These are phyloP conservation scores for Paraphaeosphaeria minitans DNA, from an alignment of 2,329 filamentous ascomycete species.

Conservation along the genomic window DNA sequence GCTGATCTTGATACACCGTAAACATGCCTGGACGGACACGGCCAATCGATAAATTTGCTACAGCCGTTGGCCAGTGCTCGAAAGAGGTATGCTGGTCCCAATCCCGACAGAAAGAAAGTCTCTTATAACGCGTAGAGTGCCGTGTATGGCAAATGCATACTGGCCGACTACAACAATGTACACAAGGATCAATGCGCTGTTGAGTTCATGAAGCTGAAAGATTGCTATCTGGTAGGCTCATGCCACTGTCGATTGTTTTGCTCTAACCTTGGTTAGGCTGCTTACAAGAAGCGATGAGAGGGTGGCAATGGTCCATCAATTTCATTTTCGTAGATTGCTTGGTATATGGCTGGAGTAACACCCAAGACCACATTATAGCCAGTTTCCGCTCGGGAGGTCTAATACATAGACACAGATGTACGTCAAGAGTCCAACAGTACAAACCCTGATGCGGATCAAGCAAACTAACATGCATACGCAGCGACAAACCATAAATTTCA, in stretches of 20 bases:
- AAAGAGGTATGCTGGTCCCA: slow-evolving; percentile 60
- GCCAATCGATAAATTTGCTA: slow-evolving; percentile 72
- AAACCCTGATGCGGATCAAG: neutral
- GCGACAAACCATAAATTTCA: neutral
- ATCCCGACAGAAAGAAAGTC: neutral
- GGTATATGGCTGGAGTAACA: neutral
- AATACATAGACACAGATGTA: neutral
- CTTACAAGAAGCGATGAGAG: slow-evolving; percentile 39
- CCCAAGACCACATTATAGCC: neutral
- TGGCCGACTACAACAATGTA: slow-evolving; percentile 86
- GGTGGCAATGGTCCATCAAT: neutral
- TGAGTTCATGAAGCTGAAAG: slow-evolving; percentile 83
- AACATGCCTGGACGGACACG: slow-evolving; percentile 53
- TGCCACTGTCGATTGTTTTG: neutral
- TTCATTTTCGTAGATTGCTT: neutral
- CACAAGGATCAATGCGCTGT: slow-evolving; percentile 87
- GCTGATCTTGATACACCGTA: neutral
- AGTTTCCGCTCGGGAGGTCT: neutral
- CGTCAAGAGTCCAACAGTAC: neutral
- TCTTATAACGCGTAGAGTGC: slow-evolving; percentile 64
- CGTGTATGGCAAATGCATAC: slow-evolving; percentile 87
- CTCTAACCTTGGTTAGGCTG: slow-evolving; percentile 20
- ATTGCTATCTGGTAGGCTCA: slow-evolving; percentile 78
- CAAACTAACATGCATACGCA: neutral
- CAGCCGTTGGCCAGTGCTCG: slow-evolving; percentile 68